Evolutionary conservation across 1,139 yeast genomes (phyloP).

Genomic region (Debaryomyces coudertii): DNA sequence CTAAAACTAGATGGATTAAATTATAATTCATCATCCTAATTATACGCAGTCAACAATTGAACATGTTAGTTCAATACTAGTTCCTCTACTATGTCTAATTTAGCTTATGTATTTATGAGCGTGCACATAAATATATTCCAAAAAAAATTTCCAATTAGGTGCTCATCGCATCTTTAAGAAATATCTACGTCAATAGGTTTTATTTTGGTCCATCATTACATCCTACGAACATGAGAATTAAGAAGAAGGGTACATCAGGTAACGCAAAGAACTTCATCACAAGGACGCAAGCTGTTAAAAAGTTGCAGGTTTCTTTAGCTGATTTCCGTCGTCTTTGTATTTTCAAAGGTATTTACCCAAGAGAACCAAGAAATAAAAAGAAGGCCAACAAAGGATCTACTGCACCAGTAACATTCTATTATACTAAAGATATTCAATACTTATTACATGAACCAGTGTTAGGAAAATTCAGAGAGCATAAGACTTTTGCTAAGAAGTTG

Average conservation of each 20-base stretch:
- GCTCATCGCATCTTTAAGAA: constrained; percentile 11
- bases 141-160: constrained; percentile 9
- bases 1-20: neutral
- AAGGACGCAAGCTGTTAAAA: constrained; percentile 92
- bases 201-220: neutral
- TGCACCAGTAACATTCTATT: constrained; percentile 93
- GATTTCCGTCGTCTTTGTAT: constrained; percentile 97
- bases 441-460: constrained; percentile 94
- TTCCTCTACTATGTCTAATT: neutral
- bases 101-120: neutral
- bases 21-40: neutral
- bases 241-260: constrained; percentile 84
- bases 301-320: constrained; percentile 91
- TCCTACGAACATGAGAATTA: constrained; percentile 37
- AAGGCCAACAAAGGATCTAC: constrained; percentile 97
- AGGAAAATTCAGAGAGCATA: constrained; percentile 91
- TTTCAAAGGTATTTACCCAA: constrained; percentile 93
- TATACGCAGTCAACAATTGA: neutral
- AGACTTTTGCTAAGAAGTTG: constrained; percentile 88
- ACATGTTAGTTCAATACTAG: no score
- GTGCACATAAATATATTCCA: constrained; percentile 4
- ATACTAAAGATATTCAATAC: constrained; percentile 91
- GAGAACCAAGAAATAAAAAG: constrained; percentile 95
- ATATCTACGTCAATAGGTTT: neutral
- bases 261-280: constrained; percentile 92